Evolutionary conservation across 805 yeast species (phyloP).

Genomic region (Cyberlindnera meyerae): DNA sequence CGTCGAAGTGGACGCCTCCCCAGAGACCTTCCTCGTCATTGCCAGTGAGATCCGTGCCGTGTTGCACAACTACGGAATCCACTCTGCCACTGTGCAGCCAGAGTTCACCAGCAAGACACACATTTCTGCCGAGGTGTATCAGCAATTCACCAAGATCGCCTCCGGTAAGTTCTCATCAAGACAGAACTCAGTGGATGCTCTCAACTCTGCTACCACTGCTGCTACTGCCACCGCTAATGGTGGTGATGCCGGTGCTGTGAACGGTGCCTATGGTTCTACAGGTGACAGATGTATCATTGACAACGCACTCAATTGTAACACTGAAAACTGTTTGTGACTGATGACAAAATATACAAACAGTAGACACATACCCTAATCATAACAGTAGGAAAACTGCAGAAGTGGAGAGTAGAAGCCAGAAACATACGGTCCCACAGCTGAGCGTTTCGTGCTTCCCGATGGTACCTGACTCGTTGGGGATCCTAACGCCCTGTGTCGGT

Average conservation of each 20-base stretch:
- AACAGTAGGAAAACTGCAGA: no score
- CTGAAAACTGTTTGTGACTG: slow-evolving; percentile 36
- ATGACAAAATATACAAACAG: no score
- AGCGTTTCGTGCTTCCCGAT: no score
- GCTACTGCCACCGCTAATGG: slow-evolving; percentile 10
- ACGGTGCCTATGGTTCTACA: slow-evolving; percentile 32
- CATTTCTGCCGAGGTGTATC: slow-evolving; percentile 28
- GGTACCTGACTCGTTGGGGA: no score
- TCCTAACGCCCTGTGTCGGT: background rate
- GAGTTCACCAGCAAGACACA: slow-evolving; percentile 53
- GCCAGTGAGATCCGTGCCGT: slow-evolving; percentile 74
- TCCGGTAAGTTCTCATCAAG: slow-evolving; percentile 28
- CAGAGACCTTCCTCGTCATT: slow-evolving; percentile 62
- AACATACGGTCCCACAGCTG: no score
- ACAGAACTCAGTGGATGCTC: slow-evolving; percentile 14
- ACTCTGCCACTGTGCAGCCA: slow-evolving; percentile 94
- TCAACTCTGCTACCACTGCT: background rate
- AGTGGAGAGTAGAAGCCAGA: no score
- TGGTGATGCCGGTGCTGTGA: no score
- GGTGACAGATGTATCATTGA: slow-evolving; percentile 44
- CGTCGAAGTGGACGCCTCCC: slow-evolving; percentile 62
- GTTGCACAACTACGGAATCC: slow-evolving; percentile 79
- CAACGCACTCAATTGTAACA: slow-evolving; percentile 47
- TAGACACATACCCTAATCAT: no score
- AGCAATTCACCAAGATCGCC: slow-evolving; percentile 31